Evolutionary conservation across 1,284 basidiomycete species (phyloP).

Genomic region (Anthracocystis panici-leucophaei): DNA sequence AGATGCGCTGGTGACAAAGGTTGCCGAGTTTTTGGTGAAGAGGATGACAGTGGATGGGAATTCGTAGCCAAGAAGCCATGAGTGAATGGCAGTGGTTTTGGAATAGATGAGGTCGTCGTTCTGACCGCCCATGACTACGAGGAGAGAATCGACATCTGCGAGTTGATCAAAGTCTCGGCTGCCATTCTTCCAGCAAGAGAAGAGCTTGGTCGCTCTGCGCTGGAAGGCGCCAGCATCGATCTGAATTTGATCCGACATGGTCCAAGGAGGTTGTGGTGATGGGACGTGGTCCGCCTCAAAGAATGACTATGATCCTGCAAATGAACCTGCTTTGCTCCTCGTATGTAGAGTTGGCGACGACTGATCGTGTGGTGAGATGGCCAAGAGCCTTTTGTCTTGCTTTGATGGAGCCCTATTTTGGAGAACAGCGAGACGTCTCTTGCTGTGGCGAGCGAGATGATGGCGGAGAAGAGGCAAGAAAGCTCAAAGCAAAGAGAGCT

Average conservation of each 20-base stretch:
- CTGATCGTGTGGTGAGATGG: neutral
- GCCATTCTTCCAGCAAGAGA: constrained; percentile 50
- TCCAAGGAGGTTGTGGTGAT: neutral
- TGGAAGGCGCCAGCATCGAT: constrained; percentile 58
- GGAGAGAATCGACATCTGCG: constrained; percentile 41
- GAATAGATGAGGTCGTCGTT: constrained; percentile 57
- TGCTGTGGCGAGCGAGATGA: neutral
- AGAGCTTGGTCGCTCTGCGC: constrained; percentile 45
- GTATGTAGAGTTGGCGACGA: neutral
- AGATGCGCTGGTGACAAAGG: constrained; percentile 85
- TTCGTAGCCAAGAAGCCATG: constrained; percentile 95
- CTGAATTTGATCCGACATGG: constrained; percentile 60
- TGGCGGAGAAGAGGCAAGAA: neutral
- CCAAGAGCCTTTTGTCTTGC: neutral
- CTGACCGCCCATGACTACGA: constrained; percentile 53
- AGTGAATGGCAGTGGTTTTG: constrained; percentile 70
- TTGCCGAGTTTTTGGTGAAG: constrained; percentile 79
- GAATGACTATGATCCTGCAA: too few species aligned
- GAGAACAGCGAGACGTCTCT: neutral
- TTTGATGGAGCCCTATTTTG: neutral
- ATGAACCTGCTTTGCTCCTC: neutral
- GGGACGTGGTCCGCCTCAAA: neutral
- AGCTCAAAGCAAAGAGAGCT: neutral
- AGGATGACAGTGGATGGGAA: constrained; percentile 92
- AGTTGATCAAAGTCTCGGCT: constrained; percentile 40